Conservation (phyloP, 352 stramenopile species). For the Globisporangium mamillatum region DNA sequence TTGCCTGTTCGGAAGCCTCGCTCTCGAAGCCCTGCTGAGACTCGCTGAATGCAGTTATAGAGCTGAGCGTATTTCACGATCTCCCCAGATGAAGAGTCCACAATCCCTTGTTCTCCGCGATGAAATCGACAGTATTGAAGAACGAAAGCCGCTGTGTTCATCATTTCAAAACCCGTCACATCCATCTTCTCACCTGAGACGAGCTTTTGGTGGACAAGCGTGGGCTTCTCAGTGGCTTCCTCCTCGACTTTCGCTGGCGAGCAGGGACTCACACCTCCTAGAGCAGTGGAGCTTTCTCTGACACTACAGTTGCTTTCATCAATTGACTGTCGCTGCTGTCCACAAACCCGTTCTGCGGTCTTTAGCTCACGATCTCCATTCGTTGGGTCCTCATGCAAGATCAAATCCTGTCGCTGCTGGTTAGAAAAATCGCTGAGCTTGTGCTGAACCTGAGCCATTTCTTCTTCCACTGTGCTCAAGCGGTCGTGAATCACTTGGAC, state of each 20-base stretch:
- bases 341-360: background rate
- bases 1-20: slow-evolving; percentile 1
- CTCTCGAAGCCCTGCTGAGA: background rate
- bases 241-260: background rate
- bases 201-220: background rate
- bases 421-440: background rate
- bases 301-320: background rate
- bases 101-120: slow-evolving; percentile 2
- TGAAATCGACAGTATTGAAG: slow-evolving; percentile 17
- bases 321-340: background rate
- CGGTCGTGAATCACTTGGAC: slow-evolving; percentile 8
- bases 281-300: background rate
- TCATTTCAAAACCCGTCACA: slow-evolving; percentile 3
- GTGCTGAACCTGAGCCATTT: background rate
- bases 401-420: background rate
- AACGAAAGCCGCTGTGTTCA: slow-evolving; percentile 14
- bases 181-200: slow-evolving; percentile 8
- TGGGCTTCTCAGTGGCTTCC: background rate
- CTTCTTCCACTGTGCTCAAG: slow-evolving; percentile 5
- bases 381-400: background rate
- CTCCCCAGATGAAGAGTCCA: slow-evolving; percentile 4
- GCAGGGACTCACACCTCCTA: background rate
- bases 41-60: slow-evolving; percentile 1
- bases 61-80: slow-evolving; percentile 5
- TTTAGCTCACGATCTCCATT: background rate